phyloP scores from a whole-genome alignment of 2,329 filamentous ascomycete genomes.

The Alternaria brassicicola region DNA sequence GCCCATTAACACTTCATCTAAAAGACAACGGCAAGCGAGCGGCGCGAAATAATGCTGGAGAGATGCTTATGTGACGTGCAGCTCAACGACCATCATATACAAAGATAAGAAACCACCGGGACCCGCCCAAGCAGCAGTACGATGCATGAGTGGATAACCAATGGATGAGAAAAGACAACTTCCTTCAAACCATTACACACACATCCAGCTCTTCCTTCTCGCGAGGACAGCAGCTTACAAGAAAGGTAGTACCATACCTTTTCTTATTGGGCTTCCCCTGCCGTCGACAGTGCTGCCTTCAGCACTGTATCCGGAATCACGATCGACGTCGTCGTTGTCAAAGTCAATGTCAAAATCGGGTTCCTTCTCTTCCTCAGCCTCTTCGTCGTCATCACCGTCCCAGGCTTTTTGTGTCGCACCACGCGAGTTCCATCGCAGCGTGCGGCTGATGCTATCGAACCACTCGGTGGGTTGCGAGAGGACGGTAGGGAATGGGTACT shows the following conservation, averaged over 20 bases:
- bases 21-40: neutral
- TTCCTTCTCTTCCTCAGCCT: conserved; percentile 51
- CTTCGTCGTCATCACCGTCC: conserved; percentile 57
- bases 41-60: neutral
- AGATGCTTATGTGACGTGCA: neutral
- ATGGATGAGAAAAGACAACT: neutral
- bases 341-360: conserved; percentile 95
- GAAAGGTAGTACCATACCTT: conserved; percentile 45
- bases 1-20: neutral
- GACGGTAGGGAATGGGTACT: conserved; percentile 97
- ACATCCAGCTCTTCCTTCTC: neutral
- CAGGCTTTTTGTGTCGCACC: conserved; percentile 91
- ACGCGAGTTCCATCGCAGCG: conserved; percentile 91
- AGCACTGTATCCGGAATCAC: conserved; percentile 50
- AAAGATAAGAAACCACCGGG: conserved; percentile 8
- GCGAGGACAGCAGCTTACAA: conserved; percentile 9
- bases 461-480: conserved; percentile 88
- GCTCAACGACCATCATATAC: conserved; percentile 1
- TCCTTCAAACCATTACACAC: neutral
- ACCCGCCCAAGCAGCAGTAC: conserved; percentile 7
- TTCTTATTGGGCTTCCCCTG: conserved; percentile 42
- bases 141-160: conserved; percentile 7
- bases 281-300: conserved; percentile 46
- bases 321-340: conserved; percentile 68
- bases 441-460: conserved; percentile 94